Evolutionary conservation across 2,329 filamentous ascomycete species (phyloP).

Genomic region (Alternaria panax): DNA sequence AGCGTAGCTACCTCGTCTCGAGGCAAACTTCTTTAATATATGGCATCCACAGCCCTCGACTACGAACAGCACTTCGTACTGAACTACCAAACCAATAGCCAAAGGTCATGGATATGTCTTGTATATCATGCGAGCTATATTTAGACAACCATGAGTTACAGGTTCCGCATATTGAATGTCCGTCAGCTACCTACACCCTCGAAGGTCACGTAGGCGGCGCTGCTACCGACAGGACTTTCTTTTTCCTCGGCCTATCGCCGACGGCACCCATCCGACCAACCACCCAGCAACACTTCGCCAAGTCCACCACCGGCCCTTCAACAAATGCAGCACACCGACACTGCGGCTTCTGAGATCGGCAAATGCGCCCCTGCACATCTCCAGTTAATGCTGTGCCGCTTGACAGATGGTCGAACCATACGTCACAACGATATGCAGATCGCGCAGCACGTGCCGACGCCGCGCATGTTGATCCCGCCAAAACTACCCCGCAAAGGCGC

Average conservation of each 20-base stretch:
- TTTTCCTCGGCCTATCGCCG: conserved; percentile 4
- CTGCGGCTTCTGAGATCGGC: conserved; percentile 18
- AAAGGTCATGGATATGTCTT: background rate
- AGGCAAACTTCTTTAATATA: background rate
- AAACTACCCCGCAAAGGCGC: conserved; percentile 31
- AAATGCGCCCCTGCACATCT: conserved; percentile 9
- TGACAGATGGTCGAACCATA: conserved; percentile 12
- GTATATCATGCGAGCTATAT: background rate
- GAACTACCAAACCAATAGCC: background rate
- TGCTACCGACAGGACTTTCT: background rate
- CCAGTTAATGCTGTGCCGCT: background rate
- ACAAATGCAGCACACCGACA: background rate
- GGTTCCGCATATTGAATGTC: background rate
- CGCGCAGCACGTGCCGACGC: conserved; percentile 7
- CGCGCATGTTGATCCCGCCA: conserved; percentile 14
- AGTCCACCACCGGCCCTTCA: conserved; percentile 4
- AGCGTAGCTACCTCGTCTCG: background rate
- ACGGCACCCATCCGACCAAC: background rate
- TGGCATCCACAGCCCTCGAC: background rate
- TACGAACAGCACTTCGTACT: background rate
- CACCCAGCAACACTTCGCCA: background rate
- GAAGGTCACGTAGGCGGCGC: background rate
- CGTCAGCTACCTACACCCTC: background rate
- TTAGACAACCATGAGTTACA: background rate
- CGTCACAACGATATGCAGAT: conserved; percentile 19